These are phyloP conservation scores for Thielaviopsis cerberus DNA, from an alignment of 2,329 filamentous ascomycete genomes.

Conservation along the genomic window DNA sequence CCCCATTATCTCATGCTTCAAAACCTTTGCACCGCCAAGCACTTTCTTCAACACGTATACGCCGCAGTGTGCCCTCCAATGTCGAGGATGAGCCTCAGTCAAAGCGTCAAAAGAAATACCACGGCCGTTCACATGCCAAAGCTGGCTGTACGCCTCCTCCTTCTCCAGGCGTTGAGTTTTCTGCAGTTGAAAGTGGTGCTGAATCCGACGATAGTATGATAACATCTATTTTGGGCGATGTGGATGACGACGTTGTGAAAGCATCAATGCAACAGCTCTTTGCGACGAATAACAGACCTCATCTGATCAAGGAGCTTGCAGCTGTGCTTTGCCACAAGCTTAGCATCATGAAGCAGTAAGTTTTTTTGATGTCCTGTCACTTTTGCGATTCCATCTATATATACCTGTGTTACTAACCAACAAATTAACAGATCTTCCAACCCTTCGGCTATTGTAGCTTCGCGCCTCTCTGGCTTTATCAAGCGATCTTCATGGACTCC, in stretches of 20 bases:
- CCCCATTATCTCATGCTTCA: conserved; percentile 17
- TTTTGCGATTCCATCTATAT: background rate
- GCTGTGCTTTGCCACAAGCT: conserved; percentile 58
- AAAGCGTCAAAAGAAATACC: conserved; percentile 42
- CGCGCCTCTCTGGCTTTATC: conserved; percentile 71
- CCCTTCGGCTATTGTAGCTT: conserved; percentile 85
- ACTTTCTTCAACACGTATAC: conserved; percentile 15
- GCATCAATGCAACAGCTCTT: conserved; percentile 76
- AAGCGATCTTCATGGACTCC: conserved; percentile 71
- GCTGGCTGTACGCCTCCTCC: conserved; percentile 52
- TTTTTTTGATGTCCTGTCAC: conserved; percentile 14
- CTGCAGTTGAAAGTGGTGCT: conserved; percentile 65
- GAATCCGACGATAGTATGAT: conserved; percentile 88
- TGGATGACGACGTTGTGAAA: conserved; percentile 90
- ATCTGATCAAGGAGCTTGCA: conserved; percentile 85
- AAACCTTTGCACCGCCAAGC: conserved; percentile 14
- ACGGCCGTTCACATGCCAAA: conserved; percentile 19
- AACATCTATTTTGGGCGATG: conserved; percentile 47
- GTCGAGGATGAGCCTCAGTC: conserved; percentile 23
- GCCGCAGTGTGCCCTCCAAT: conserved; percentile 6
- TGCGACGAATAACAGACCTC: conserved; percentile 76
- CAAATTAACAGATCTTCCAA: conserved; percentile 62
- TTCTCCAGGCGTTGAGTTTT: conserved; percentile 22
- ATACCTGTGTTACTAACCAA: conserved; percentile 11
- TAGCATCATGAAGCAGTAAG: conserved; percentile 80